phyloP scores from a whole-genome alignment of 495 filamentous ascomycete species.

The Aspergillus sclerotioniger region DNA sequence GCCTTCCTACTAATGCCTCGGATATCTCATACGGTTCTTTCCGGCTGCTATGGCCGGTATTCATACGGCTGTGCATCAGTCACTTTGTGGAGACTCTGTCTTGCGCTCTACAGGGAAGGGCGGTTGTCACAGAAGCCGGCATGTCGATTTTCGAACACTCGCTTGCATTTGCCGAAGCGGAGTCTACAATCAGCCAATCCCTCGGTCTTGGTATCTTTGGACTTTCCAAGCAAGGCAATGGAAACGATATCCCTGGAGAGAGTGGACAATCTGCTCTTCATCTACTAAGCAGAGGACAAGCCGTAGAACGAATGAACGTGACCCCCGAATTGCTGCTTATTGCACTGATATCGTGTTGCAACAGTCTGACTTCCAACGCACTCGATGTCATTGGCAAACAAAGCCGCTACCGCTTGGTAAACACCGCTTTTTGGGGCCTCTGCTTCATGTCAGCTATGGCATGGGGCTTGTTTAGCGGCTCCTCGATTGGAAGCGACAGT shows the following conservation, averaged over 20 bases:
- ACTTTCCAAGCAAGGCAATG: slow-evolving; percentile 36
- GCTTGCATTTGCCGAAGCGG: slow-evolving; percentile 92
- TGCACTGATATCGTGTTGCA: slow-evolving; percentile 80
- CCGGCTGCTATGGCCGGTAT: slow-evolving; percentile 83
- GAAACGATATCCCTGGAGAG: slow-evolving; percentile 23
- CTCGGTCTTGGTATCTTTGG: slow-evolving; percentile 69
- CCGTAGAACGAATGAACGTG: slow-evolving; percentile 67
- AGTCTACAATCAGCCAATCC: slow-evolving; percentile 74
- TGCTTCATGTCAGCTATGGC: slow-evolving; percentile 81
- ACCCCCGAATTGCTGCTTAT: slow-evolving; percentile 87
- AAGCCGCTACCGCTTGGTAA: slow-evolving; percentile 71
- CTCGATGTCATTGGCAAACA: slow-evolving; percentile 79
- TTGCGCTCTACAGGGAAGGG: slow-evolving; percentile 84
- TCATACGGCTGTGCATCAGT: slow-evolving; percentile 74
- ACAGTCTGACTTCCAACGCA: slow-evolving; percentile 80
- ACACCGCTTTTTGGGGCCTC: slow-evolving; percentile 84
- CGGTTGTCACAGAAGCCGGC: slow-evolving; percentile 77
- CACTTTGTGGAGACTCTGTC: slow-evolving; percentile 86
- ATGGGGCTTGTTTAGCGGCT: slow-evolving; percentile 65
- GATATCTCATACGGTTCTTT: slow-evolving; percentile 66
- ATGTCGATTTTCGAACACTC: slow-evolving; percentile 98
- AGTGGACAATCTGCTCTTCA: slow-evolving; percentile 30
- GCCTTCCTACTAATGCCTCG: slow-evolving; percentile 46
- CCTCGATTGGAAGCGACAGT: slow-evolving; percentile 39
- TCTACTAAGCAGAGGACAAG: slow-evolving; percentile 40